These are phyloP conservation scores for Prunus yedoensis DNA, from an alignment of 331 rosid genomes.

Conservation along the genomic window DNA sequence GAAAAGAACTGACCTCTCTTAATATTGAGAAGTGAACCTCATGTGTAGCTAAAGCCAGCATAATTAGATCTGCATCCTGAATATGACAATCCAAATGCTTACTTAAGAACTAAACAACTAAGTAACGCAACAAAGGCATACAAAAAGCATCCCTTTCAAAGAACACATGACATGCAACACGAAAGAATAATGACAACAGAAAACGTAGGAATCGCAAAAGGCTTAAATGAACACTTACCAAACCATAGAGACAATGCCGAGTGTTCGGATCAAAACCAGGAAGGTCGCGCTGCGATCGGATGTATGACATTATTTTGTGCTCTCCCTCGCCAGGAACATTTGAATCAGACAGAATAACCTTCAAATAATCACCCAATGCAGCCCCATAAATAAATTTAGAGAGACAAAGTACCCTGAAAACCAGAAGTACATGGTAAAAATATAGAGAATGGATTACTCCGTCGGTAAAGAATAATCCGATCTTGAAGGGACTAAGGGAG, in stretches of 20 bases:
- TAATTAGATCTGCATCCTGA: conserved; percentile 98
- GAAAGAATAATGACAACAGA: conserved; percentile 13
- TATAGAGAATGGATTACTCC: conserved; percentile 53
- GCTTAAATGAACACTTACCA: conserved; percentile 58
- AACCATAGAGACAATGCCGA: conserved; percentile 87
- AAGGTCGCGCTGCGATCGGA: conserved; percentile 77
- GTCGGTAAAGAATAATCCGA: conserved; percentile 45
- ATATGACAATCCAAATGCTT: conserved; percentile 2
- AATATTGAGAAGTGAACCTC: conserved; percentile 93
- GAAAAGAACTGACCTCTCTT: conserved; percentile 77
- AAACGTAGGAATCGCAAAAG: conserved; percentile 4
- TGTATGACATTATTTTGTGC: conserved; percentile 90
- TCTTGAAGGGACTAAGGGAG: conserved; percentile 43
- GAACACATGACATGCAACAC: not conserved
- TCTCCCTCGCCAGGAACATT: conserved; percentile 98
- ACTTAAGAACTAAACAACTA: conserved; percentile 8
- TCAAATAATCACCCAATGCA: conserved; percentile 72
- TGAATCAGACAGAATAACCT: conserved; percentile 98
- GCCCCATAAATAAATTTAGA: conserved; percentile 54
- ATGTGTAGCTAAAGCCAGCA: conserved; percentile 91
- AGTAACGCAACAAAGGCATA: not conserved
- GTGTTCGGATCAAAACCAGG: conserved; percentile 91
- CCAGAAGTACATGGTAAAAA: conserved; percentile 39
- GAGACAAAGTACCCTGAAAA: conserved; percentile 60
- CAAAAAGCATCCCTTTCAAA: not conserved